Conservation (phyloP, 176 grass and related monocot species). For the Pharus latifolius region DNA sequence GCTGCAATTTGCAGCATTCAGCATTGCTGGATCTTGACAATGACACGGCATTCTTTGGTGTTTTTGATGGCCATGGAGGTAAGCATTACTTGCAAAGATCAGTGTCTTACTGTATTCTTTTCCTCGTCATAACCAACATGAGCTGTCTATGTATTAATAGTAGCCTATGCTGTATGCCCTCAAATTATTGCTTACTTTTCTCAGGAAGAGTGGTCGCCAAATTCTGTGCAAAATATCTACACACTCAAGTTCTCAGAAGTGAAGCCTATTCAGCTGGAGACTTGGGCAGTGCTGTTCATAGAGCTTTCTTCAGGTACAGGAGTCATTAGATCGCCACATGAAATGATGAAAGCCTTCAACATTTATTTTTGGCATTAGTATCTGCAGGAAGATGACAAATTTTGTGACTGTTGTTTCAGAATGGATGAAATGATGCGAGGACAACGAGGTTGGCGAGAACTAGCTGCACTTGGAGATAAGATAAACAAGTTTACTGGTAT, state of each 20-base stretch:
- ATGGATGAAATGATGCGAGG: constrained; percentile 99
- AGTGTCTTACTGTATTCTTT: not conserved
- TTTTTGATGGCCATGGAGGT: constrained; percentile 99
- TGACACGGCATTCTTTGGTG: constrained; percentile 80
- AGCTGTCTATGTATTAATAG: not conserved
- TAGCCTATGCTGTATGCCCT: not conserved
- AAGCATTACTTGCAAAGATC: constrained; percentile 2
- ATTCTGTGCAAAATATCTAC: constrained; percentile 95
- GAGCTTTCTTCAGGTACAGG: constrained; percentile 90
- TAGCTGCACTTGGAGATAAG: constrained; percentile 80
- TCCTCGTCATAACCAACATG: not conserved
- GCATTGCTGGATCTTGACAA: constrained; percentile 78
- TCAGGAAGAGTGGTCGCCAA: constrained; percentile 88
- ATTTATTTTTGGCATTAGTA: constrained; percentile 4
- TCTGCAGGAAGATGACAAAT: not conserved
- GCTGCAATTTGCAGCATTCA: constrained; percentile 55
- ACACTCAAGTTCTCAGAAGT: constrained; percentile 68
- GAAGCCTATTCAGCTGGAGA: constrained; percentile 75
- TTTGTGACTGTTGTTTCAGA: constrained; percentile 35
- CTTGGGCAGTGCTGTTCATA: constrained; percentile 56
- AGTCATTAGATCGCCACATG: not conserved
- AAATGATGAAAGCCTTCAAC: constrained; percentile 6
- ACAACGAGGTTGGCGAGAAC: constrained; percentile 97
- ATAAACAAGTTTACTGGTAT: constrained; percentile 94
- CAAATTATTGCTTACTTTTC: constrained; percentile 14